Evolutionary conservation across 1,139 yeast species (phyloP).

Genomic region (Saccharomyces pastorianus): DNA sequence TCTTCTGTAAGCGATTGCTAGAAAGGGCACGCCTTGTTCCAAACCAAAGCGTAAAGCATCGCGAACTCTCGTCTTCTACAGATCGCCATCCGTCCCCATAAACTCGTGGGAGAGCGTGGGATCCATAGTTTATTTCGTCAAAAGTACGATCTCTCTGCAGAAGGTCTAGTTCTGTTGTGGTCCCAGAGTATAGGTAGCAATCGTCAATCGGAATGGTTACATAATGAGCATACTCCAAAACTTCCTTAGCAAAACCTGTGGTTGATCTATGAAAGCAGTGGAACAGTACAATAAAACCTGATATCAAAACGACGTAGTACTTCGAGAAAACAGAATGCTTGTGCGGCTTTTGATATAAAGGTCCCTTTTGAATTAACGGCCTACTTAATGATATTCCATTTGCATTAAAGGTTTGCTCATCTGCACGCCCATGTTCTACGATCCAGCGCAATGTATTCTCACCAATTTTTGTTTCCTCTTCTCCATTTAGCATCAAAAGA

Average conservation of each 20-base stretch:
- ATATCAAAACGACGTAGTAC: slow-evolving; percentile 56
- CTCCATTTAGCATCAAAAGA: slow-evolving; percentile 46
- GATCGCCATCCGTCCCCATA: slow-evolving; percentile 82
- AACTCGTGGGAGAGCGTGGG: slow-evolving; percentile 55
- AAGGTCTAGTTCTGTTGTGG: slow-evolving; percentile 50
- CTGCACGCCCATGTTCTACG: slow-evolving; percentile 44
- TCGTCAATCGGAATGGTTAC: slow-evolving; percentile 53
- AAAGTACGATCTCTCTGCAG: slow-evolving; percentile 40
- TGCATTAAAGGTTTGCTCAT: slow-evolving; percentile 46
- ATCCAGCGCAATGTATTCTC: slow-evolving; percentile 50
- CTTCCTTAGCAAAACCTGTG: slow-evolving; percentile 41
- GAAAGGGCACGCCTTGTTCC: slow-evolving; percentile 50
- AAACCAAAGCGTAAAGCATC: slow-evolving; percentile 82
- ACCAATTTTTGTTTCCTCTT: slow-evolving; percentile 48
- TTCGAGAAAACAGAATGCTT: slow-evolving; percentile 60
- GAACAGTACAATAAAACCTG: slow-evolving; percentile 55
- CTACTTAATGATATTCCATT: slow-evolving; percentile 53
- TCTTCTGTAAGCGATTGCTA: background rate
- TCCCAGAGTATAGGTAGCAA: slow-evolving; percentile 73
- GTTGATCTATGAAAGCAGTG: slow-evolving; percentile 38
- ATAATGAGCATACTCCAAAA: slow-evolving; percentile 41
- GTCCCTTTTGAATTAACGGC: slow-evolving; percentile 54
- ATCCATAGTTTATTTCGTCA: slow-evolving; percentile 46
- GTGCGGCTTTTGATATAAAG: slow-evolving; percentile 56
- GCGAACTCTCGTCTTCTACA: slow-evolving; percentile 58